Conservation (phyloP, 768 basidiomycete genomes). For the Lyophyllum shimeji region DNA sequence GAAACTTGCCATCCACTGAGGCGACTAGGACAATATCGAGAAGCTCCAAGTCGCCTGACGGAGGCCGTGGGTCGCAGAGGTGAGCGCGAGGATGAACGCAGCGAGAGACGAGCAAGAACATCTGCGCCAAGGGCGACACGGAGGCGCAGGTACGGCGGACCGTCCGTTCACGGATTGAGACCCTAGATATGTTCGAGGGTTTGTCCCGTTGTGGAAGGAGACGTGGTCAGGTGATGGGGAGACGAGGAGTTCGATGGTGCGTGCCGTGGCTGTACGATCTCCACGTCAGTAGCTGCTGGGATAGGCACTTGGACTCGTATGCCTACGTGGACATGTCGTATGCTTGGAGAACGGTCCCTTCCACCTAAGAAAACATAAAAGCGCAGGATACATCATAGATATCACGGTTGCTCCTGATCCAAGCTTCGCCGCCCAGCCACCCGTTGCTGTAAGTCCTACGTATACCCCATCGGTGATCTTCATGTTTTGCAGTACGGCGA, state of each 20-base stretch:
- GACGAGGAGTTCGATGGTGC: background rate
- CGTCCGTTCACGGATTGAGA: too few relatives aligned
- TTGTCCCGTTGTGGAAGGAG: background rate
- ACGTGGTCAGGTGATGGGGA: background rate
- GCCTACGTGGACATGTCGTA: background rate
- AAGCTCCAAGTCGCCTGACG: slow-evolving; percentile 50
- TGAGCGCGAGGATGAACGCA: background rate
- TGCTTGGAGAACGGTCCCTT: background rate
- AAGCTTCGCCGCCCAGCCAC: too few relatives aligned
- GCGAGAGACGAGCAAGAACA: background rate
- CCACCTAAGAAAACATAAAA: too few relatives aligned
- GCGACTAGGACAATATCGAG: slow-evolving; percentile 89
- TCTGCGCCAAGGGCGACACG: background rate
- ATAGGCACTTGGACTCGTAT: background rate
- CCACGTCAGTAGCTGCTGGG: background rate
- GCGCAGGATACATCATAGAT: too few relatives aligned
- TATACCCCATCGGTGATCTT: too few relatives aligned
- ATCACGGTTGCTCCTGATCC: too few relatives aligned
- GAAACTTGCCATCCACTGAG: slow-evolving; percentile 92
- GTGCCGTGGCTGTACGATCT: background rate
- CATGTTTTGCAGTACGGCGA: too few relatives aligned
- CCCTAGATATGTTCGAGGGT: too few relatives aligned
- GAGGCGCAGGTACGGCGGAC: too few relatives aligned
- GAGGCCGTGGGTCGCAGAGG: background rate
- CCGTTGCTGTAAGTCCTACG: too few relatives aligned